Conservation (phyloP, 768 basidiomycete species). For the Lactarius psammicola region DNA sequence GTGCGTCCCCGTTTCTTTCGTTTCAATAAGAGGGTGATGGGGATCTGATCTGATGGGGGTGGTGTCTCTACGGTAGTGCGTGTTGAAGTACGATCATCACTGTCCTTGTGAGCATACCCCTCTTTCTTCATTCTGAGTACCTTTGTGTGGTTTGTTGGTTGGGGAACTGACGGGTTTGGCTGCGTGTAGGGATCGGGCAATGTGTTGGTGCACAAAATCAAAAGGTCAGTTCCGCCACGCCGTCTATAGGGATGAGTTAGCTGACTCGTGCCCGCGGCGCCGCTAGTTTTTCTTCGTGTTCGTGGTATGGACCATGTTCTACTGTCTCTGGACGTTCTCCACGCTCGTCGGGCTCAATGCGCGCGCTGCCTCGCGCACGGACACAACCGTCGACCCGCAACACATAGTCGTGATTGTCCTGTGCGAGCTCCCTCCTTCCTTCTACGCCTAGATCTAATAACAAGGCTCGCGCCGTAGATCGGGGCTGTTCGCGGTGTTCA, state of each 20-base stretch:
- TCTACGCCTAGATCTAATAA: conserved; percentile 3
- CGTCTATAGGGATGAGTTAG: not conserved
- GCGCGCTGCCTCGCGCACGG: conserved; percentile 31
- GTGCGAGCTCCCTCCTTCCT: conserved; percentile 44
- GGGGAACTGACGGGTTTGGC: conserved; percentile 8
- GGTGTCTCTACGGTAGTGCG: conserved; percentile 49
- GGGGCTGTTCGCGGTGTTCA: conserved; percentile 73
- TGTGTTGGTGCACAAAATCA: conserved; percentile 93
- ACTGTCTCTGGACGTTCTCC: conserved; percentile 59
- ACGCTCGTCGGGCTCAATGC: conserved; percentile 58
- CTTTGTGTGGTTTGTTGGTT: not conserved
- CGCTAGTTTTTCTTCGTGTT: conserved; percentile 83
- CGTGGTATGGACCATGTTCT: conserved; percentile 57
- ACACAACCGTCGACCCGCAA: conserved; percentile 55
- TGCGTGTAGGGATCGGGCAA: conserved; percentile 81
- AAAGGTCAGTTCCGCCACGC: conserved; percentile 49
- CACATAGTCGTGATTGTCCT: conserved; percentile 69
- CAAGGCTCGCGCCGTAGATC: conserved; percentile 42
- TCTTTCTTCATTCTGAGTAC: not conserved
- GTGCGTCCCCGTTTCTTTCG: conserved; percentile 43
- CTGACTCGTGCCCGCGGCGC: not conserved
- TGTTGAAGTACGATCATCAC: conserved; percentile 85
- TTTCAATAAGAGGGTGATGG: not conserved
- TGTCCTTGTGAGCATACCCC: conserved; percentile 66
- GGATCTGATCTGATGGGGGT: not conserved